Evolutionary conservation across 768 basidiomycete genomes (phyloP), one percentile per base, ranked within the genome.

Genomic region (Leccinum incarnatum): DNA sequence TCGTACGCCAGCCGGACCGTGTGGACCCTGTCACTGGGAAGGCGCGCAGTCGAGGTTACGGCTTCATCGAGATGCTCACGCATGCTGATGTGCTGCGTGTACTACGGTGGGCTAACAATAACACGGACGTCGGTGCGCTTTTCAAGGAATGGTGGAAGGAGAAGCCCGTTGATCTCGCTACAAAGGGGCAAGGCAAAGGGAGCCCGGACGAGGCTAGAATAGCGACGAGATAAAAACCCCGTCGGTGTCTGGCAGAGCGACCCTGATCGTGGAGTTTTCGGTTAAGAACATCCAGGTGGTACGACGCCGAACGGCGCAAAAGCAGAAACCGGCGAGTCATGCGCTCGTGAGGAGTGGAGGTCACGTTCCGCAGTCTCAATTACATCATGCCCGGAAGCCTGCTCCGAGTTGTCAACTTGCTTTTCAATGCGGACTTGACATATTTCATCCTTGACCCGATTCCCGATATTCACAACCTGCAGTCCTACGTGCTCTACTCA

Each of bases 261-360:
- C 84, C 4, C 73, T 97, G 60, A 88, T 96, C 66, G 85, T 94
- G n/a, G 95, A 98, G 75, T 97, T 97, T 73, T 95, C 93, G 45
- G 93, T 98, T 53, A 95, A 98, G 77, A 98, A 98, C 67, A 77
- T 92, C n/a, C 90, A 94, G 74, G 93, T 95, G 30, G 87, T 95
- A 40, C 89, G 89, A 62, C 78, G 93, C 57, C 79, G 94, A 65
- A 79, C 80, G 40, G 81, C 83, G 2, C 78, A 77, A 55, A 80
- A 78, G 54, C 79, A 75, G 48, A 78, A 75, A 52, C 56, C 60
- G 46, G 65, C 56, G 19, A 51, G 66, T 59, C 45, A 15, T 7
- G 8, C n/a, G 29, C 5, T 32, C 0, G 10, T 19, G 30, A 42
- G 12, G 29, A 15, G 32, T 29, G 23, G 19, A 17, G 19, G 55